Evolutionary conservation across 176 grass and related monocot species (phyloP).

Genomic region (Carex scoparia): DNA sequence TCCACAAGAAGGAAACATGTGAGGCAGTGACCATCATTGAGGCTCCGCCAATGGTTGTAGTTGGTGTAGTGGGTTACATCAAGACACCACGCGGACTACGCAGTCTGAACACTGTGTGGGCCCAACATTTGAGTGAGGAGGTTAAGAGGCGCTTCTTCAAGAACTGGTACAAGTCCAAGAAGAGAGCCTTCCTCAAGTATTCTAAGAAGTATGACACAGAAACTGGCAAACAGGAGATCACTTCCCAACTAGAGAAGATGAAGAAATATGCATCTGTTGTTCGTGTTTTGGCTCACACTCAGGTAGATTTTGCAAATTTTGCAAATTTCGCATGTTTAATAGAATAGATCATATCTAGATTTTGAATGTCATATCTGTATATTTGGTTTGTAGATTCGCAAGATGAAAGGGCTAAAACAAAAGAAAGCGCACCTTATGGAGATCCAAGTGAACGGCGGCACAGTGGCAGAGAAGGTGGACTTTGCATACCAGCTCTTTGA

Average conservation of each 20-base stretch:
- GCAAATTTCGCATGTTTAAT: not conserved
- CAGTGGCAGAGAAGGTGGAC: constrained; percentile 69
- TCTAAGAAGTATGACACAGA: constrained; percentile 69
- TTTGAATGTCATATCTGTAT: not conserved
- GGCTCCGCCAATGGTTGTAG: constrained; percentile 71
- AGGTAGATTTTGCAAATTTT: constrained; percentile 35
- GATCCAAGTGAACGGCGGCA: constrained; percentile 84
- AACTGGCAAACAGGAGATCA: constrained; percentile 70
- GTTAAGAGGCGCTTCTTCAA: constrained; percentile 83
- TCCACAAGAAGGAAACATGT: constrained; percentile 96
- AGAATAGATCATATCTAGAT: not conserved
- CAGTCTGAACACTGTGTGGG: constrained; percentile 74
- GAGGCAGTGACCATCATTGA: constrained; percentile 90
- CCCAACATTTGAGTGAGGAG: constrained; percentile 94
- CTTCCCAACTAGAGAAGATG: constrained; percentile 81
- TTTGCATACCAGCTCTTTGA: constrained; percentile 80
- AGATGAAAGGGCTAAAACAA: constrained; percentile 95
- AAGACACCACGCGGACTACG: constrained; percentile 85
- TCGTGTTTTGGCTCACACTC: constrained; percentile 75
- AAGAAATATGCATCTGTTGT: constrained; percentile 82
- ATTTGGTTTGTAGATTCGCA: constrained; percentile 20
- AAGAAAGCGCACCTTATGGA: constrained; percentile 98
- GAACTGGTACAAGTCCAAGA: constrained; percentile 94
- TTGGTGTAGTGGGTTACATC: constrained; percentile 78
- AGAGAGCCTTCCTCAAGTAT: constrained; percentile 84